Evolutionary conservation across 768 basidiomycete genomes (phyloP).

Genomic region (Macrocybe gigantea): DNA sequence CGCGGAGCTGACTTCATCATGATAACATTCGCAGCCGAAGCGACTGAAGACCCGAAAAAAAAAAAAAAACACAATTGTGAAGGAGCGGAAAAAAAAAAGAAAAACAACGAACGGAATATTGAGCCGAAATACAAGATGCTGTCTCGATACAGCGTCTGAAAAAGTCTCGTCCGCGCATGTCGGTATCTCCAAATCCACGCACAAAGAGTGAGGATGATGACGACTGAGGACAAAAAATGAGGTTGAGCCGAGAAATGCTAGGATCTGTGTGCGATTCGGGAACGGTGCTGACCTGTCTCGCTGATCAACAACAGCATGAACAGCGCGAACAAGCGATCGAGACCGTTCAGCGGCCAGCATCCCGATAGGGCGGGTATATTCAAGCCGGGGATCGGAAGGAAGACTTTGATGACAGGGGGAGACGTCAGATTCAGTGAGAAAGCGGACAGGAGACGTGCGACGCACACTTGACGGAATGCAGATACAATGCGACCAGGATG

Average conservation of each 20-base stretch:
- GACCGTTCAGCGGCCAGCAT: neutral
- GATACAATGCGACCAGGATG: no score
- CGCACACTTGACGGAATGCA: no score
- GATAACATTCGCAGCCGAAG: conserved; percentile 2
- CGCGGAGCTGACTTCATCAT: conserved; percentile 2
- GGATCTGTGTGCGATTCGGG: neutral
- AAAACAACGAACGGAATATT: neutral
- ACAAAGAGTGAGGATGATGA: conserved; percentile 1
- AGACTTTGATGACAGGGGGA: no score
- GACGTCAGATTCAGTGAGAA: no score
- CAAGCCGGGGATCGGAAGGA: no score
- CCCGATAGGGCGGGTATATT: no score
- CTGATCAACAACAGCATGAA: conserved; percentile 6
- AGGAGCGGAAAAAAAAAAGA: neutral
- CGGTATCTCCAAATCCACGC: neutral
- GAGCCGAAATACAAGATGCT: conserved; percentile 1
- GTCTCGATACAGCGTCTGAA: conserved; percentile 1
- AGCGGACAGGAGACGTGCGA: no score
- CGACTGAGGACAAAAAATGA: neutral
- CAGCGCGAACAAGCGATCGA: conserved; percentile 3
- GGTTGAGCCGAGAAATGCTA: neutral
- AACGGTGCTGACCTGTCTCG: conserved; percentile 1
- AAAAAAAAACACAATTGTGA: neutral
- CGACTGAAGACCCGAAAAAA: neutral
- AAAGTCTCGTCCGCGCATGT: neutral